Percentiles rank a stretch among this genome's conserved stretches.
Conservation (phyloP, 2,329 filamentous ascomycete species). For the Neonectria magnoliae region DNA sequence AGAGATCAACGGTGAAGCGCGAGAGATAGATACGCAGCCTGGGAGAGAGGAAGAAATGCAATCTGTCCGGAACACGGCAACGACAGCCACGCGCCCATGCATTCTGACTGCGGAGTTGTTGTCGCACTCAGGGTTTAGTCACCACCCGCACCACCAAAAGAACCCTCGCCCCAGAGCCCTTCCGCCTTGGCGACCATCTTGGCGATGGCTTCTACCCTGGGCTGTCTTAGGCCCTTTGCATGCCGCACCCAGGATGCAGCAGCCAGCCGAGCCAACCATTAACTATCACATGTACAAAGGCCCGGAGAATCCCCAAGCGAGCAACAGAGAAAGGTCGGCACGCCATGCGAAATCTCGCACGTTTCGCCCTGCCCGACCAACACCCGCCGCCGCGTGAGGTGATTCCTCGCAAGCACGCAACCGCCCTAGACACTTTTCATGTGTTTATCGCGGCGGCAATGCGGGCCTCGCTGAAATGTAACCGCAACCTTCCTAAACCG, state of each 20-base stretch:
- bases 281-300: not conserved
- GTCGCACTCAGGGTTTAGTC: not conserved
- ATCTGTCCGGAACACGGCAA: not conserved
- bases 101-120: not conserved
- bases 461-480: constrained; percentile 6
- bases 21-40: not conserved
- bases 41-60: not conserved
- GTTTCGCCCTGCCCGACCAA: not conserved
- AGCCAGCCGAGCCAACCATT: not conserved
- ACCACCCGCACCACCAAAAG: not conserved
- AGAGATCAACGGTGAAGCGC: not conserved
- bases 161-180: not conserved
- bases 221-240: too few species aligned
- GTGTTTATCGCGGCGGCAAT: not conserved
- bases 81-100: not conserved
- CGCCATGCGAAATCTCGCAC: not conserved
- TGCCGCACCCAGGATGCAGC: not conserved
- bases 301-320: too few species aligned
- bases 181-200: constrained; percentile 2
- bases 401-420: not conserved
- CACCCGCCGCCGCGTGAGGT: not conserved
- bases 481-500: constrained; percentile 20
- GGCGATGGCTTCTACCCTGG: constrained; percentile 3
- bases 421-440: not conserved
- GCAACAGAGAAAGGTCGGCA: too few species aligned